Evolutionary conservation across 768 basidiomycete genomes (phyloP).

Genomic region (Suillus brevipes): DNA sequence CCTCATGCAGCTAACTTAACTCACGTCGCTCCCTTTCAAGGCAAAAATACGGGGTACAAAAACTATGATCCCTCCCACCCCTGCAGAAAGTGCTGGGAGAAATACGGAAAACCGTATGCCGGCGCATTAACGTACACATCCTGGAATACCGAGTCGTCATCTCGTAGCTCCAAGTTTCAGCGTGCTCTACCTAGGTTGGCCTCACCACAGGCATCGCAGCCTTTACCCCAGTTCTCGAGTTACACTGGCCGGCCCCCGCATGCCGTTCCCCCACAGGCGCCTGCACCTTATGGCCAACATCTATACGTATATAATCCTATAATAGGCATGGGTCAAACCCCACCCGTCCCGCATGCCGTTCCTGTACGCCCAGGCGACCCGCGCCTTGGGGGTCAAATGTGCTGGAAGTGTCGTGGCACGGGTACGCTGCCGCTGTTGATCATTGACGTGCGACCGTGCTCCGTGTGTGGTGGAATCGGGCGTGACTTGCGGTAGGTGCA

Average conservation of each 20-base stretch:
- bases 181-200: conserved; percentile 28
- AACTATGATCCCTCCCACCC: conserved; percentile 63
- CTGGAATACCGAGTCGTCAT: conserved; percentile 31
- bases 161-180: conserved; percentile 26
- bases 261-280: neutral
- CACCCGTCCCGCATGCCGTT: conserved; percentile 42
- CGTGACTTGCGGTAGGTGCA: conserved; percentile 41
- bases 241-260: conserved; percentile 2
- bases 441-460: conserved; percentile 55
- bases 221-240: neutral
- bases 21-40: conserved; percentile 36
- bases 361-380: conserved; percentile 65
- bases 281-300: conserved; percentile 12
- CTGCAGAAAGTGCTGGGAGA: conserved; percentile 75
- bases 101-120: conserved; percentile 59
- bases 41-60: conserved; percentile 76
- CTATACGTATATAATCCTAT: conserved; percentile 30
- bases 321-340: conserved; percentile 12
- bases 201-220: conserved; percentile 22
- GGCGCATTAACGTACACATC: conserved; percentile 60
- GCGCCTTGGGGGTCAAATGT: conserved; percentile 64
- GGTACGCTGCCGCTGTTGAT: conserved; percentile 54
- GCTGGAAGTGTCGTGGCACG: conserved; percentile 64
- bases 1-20: neutral
- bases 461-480: conserved; percentile 63